Percentiles rank a stretch among this genome's conserved stretches.
These are phyloP conservation scores for Rhynchospora breviuscula DNA, from an alignment of 176 grass and related monocot genomes.

Conservation along the genomic window DNA sequence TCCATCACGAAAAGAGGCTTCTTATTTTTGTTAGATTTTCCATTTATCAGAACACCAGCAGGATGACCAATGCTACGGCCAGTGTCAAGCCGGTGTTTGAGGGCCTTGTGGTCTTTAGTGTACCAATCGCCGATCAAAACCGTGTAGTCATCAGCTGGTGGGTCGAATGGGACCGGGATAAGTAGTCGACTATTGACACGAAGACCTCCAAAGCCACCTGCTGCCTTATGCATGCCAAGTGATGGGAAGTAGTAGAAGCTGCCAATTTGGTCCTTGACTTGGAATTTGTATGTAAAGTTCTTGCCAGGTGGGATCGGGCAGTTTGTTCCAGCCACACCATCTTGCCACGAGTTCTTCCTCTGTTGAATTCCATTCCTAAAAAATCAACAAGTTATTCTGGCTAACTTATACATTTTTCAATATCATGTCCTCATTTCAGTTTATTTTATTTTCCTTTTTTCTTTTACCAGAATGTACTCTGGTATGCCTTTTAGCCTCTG, in stretches of 20 bases:
- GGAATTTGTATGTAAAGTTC: constrained; percentile 86
- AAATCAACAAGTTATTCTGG: background rate
- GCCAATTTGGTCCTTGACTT: constrained; percentile 93
- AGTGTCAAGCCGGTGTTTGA: constrained; percentile 46
- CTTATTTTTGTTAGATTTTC: constrained; percentile 61
- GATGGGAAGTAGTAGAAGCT: constrained; percentile 93
- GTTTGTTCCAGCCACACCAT: constrained; percentile 64
- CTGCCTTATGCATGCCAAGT: constrained; percentile 68
- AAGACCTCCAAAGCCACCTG: constrained; percentile 63
- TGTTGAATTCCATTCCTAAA: constrained; percentile 93
- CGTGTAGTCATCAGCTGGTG: constrained; percentile 54
- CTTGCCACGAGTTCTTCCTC: constrained; percentile 89
- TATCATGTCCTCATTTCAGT: background rate
- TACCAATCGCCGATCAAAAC: constrained; percentile 76
- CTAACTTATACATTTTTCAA: background rate
- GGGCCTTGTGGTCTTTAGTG: constrained; percentile 59
- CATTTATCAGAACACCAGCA: constrained; percentile 69
- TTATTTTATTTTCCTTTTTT: background rate
- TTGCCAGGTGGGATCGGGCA: constrained; percentile 75
- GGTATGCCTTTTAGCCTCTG: no score
- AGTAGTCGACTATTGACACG: constrained; percentile 76
- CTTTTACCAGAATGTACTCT: no score
- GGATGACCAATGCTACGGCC: constrained; percentile 66
- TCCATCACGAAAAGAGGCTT: constrained; percentile 63
- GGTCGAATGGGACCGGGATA: constrained; percentile 76